phyloP scores from a whole-genome alignment of 2,329 filamentous ascomycete genomes.

The Aplosporella prunicola region DNA sequence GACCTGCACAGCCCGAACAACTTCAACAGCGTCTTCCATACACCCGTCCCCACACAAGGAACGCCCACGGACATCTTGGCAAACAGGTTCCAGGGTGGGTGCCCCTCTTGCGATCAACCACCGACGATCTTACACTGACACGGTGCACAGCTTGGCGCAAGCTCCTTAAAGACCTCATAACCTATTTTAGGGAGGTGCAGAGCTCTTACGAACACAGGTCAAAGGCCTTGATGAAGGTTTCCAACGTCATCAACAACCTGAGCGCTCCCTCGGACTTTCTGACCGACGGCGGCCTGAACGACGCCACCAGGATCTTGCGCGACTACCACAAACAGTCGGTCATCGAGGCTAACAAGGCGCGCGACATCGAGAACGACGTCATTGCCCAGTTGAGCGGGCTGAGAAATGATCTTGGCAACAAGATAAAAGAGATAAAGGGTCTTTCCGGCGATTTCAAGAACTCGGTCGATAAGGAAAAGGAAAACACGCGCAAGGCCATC shows the following conservation, averaged over 20 bases:
- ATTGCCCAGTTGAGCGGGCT: conserved; percentile 78
- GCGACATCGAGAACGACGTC: conserved; percentile 84
- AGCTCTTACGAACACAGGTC: conserved; percentile 76
- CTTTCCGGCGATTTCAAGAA: conserved; percentile 95
- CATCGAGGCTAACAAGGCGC: conserved; percentile 74
- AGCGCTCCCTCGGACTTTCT: conserved; percentile 67
- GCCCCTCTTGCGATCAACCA: background rate
- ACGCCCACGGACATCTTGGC: conserved; percentile 82
- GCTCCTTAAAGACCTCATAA: conserved; percentile 84
- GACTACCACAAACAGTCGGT: conserved; percentile 75
- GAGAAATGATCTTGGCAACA: conserved; percentile 80
- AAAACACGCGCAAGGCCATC: conserved; percentile 69
- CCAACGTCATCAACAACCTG: conserved; percentile 75
- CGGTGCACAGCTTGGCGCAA: conserved; percentile 71
- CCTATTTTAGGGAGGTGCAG: conserved; percentile 89
- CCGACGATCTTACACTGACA: background rate
- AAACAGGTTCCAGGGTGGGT: conserved; percentile 76
- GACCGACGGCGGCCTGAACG: conserved; percentile 71
- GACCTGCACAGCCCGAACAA: conserved; percentile 54
- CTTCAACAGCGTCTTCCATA: conserved; percentile 75
- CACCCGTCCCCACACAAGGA: conserved; percentile 78
- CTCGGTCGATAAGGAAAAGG: conserved; percentile 89
- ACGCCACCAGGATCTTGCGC: conserved; percentile 71
- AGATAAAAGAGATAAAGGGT: conserved; percentile 97
- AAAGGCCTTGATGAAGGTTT: conserved; percentile 73